Evolutionary conservation across 495 filamentous ascomycete genomes (phyloP), one percentile per base, ranked within the genome.

Genomic region (Penicillium odoratum): DNA sequence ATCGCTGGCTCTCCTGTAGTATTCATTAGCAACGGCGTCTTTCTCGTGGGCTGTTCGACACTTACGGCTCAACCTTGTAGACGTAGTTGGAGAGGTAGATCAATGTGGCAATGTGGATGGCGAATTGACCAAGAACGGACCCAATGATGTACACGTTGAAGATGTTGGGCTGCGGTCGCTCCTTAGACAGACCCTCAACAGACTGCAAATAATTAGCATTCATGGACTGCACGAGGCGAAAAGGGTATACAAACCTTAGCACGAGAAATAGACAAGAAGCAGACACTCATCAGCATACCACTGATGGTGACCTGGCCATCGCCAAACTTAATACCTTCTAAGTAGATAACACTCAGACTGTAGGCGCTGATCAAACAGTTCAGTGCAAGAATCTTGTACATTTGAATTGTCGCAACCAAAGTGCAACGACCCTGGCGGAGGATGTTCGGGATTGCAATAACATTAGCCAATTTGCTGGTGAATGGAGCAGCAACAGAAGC

Each of bases 201-300:
- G 93, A 89, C 83, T 90, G 52, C 3, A 56, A 31, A 47, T 21
- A 7, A 58, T 29, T 38, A 40, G 61, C 78, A 60, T 77, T 66
- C 48, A 36, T 29, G 16, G 29, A 42, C 31, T 25, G 5, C 21
- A 53, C 15, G 40, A 28, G 13, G 31, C n/a, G 11, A 13, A 30
- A 29, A n/a, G 16, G 10, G 7, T 8, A 15, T 16, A 25, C 5
- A 28, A 75, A 88, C 86, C 83, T 88, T 93, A 40, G 94, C 94
- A 45, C 94, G 86, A 21, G 94, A 98, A 64, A 99, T 93, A 28
- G 91, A 96, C 67, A 99, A 77, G 81, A 98, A 99, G 81, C 94
- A 99, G 51, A 99, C 94, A 70, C 93, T 97, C 95, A 99, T 97
- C 74, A 99, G 84, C 91, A 99, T 98, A 62, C 94, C 94, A 61